These are phyloP conservation scores for Penicillium concentricum DNA, from an alignment of 2,329 filamentous ascomycete species.

Conservation along the genomic window DNA sequence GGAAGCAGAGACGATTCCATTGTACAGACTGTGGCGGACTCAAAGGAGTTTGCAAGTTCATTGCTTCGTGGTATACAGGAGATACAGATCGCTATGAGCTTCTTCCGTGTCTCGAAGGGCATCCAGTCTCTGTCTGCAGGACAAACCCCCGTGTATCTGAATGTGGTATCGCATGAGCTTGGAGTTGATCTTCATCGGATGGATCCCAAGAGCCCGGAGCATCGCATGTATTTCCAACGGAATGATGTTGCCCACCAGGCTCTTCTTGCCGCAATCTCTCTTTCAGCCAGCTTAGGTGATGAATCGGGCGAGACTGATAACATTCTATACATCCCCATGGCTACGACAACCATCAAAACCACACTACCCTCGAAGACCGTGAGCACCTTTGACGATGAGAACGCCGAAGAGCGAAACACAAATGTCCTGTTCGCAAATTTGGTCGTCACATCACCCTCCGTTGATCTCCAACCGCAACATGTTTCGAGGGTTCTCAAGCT, in stretches of 20 bases:
- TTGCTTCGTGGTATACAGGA: slow-evolving; percentile 91
- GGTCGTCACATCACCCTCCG: slow-evolving; percentile 90
- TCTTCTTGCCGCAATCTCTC: slow-evolving; percentile 83
- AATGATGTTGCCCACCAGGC: slow-evolving; percentile 95
- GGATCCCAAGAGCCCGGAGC: slow-evolving; percentile 87
- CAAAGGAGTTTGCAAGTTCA: slow-evolving; percentile 86
- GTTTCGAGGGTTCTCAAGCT: slow-evolving; percentile 80
- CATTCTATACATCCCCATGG: slow-evolving; percentile 92
- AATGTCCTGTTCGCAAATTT: slow-evolving; percentile 97
- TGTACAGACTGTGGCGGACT: slow-evolving; percentile 83
- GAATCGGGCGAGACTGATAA: slow-evolving; percentile 82
- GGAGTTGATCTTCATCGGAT: slow-evolving; percentile 89
- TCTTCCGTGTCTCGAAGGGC: slow-evolving; percentile 80
- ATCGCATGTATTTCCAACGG: slow-evolving; percentile 96
- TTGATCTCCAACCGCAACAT: slow-evolving; percentile 90
- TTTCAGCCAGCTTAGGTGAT: slow-evolving; percentile 88
- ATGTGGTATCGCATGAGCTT: slow-evolving; percentile 92
- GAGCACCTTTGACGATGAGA: slow-evolving; percentile 67
- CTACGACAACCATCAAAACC: slow-evolving; percentile 90
- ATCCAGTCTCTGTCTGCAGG: slow-evolving; percentile 66
- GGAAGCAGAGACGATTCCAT: slow-evolving; percentile 67
- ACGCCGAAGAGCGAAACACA: slow-evolving; percentile 81
- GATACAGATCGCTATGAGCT: slow-evolving; percentile 91
- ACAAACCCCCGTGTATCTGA: slow-evolving; percentile 73
- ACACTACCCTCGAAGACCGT: slow-evolving; percentile 94